Evolutionary conservation across 164 flowering plant species (phyloP).

Genomic region (Echeveria elegans): DNA sequence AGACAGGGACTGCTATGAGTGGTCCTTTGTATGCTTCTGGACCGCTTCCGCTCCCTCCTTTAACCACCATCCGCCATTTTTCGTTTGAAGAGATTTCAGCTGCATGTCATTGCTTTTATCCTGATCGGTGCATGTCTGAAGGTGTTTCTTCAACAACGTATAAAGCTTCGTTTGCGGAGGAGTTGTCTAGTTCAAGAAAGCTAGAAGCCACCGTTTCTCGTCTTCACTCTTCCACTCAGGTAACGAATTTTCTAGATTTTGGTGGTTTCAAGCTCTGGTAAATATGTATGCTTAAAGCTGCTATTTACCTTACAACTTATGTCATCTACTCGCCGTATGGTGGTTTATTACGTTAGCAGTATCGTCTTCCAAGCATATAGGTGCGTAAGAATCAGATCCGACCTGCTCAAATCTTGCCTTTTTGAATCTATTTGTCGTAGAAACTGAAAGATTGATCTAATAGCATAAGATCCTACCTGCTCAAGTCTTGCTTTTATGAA

Average conservation of each 20-base stretch:
- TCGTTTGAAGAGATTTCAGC: conserved; percentile 61
- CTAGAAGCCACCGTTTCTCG: conserved; percentile 87
- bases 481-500: too few relatives aligned
- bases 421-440: too few relatives aligned
- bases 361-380: too few relatives aligned
- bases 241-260: conserved; percentile 12
- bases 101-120: conserved; percentile 72
- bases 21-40: conserved; percentile 64
- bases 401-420: too few relatives aligned
- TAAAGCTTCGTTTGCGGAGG: conserved; percentile 83
- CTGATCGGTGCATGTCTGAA: conserved; percentile 78
- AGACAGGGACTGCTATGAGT: conserved; percentile 33
- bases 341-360: too few relatives aligned
- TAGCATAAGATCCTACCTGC: too few relatives aligned
- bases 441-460: too few relatives aligned
- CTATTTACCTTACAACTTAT: neutral
- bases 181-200: conserved; percentile 43
- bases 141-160: conserved; percentile 66
- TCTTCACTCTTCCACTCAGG: conserved; percentile 68
- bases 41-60: conserved; percentile 82
- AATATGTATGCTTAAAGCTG: neutral
- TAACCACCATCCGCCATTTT: conserved; percentile 44
- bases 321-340: neutral
- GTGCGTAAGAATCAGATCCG: too few relatives aligned
- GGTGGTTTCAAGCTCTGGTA: neutral